Evolutionary conservation across 2,329 filamentous ascomycete genomes (phyloP).

Genomic region (Shiraia bambusicola): DNA sequence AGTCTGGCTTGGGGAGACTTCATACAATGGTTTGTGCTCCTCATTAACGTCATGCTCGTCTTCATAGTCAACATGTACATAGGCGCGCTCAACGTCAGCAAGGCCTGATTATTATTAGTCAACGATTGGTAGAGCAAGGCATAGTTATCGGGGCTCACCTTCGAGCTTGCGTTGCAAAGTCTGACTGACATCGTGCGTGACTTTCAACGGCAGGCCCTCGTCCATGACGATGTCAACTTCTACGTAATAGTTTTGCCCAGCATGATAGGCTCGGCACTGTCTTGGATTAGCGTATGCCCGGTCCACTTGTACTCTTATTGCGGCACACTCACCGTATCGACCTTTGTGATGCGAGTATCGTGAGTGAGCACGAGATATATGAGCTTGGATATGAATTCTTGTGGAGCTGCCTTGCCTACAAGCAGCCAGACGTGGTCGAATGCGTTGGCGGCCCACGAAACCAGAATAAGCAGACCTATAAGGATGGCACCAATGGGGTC

Average conservation of each 20-base stretch:
- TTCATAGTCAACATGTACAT: constrained; percentile 54
- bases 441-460: constrained; percentile 62
- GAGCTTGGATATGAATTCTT: constrained; percentile 58
- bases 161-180: constrained; percentile 63
- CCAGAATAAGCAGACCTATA: constrained; percentile 62
- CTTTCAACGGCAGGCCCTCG: constrained; percentile 54
- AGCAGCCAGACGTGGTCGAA: constrained; percentile 64
- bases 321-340: constrained; percentile 52
- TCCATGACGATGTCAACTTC: constrained; percentile 65
- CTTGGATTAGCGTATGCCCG: constrained; percentile 14
- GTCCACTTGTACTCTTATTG: background rate
- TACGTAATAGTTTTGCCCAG: constrained; percentile 62
- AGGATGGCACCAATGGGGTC: constrained; percentile 62
- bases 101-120: constrained; percentile 29
- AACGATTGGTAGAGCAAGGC: background rate
- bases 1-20: constrained; percentile 33
- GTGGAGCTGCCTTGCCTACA: constrained; percentile 62
- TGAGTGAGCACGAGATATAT: constrained; percentile 60
- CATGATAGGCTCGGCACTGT: constrained; percentile 60
- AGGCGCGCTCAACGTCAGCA: constrained; percentile 48
- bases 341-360: constrained; percentile 56
- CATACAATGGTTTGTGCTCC: constrained; percentile 44
- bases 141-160: constrained; percentile 36
- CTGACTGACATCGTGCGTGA: constrained; percentile 63
- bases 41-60: constrained; percentile 43